Evolutionary conservation across 495 filamentous ascomycete species (phyloP), one percentile per base, ranked within the genome.

Genomic region (Xylaria curta): DNA sequence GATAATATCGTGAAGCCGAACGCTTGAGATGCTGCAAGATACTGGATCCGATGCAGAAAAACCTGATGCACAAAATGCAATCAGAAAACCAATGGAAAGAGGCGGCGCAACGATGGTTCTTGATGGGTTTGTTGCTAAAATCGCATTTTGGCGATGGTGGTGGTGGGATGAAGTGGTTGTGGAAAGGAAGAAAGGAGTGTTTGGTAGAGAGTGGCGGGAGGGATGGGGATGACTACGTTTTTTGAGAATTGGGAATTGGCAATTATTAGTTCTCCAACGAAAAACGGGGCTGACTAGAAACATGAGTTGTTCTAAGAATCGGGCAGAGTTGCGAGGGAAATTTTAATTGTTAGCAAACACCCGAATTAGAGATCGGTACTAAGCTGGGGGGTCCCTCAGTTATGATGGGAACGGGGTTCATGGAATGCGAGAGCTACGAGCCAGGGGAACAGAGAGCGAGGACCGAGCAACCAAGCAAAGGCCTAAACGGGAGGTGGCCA

Each of bases 241-340:
- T 84, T 81, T 72, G 77, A 78, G 78, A 81, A 76, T 78, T 79
- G 77, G 78, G 73, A 75, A 74, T 75, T 75, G 67, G 59, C 64
- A 73, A 70, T 70, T 69, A 71, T 47, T 59, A 73, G 72, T 67
- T 76, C 74, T 76, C 72, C 75, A 76, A 78, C 75, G 80, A 84
- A 86, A 86, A 85, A 80, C 81, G 82, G 84, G 84, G 81, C 83
- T 82, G 77, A 76, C 79, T 78, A 82, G 74, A 81, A 80, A 80
- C 60, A 63, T 66, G 46, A 71, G 69, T 71, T 71, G 53, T 60
- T 66, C 69, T 58, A 42, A 71, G 53, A 71, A 42, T 60, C 53
- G 69, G 69, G 79, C 79, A 82, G 75, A 82, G 75, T 80, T 79
- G 75, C 78, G 76, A 78, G 79, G 77, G 78, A 81, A 82, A 82